Conservation (phyloP, 768 basidiomycete genomes). For the Boletus rufocinnamomeus region DNA sequence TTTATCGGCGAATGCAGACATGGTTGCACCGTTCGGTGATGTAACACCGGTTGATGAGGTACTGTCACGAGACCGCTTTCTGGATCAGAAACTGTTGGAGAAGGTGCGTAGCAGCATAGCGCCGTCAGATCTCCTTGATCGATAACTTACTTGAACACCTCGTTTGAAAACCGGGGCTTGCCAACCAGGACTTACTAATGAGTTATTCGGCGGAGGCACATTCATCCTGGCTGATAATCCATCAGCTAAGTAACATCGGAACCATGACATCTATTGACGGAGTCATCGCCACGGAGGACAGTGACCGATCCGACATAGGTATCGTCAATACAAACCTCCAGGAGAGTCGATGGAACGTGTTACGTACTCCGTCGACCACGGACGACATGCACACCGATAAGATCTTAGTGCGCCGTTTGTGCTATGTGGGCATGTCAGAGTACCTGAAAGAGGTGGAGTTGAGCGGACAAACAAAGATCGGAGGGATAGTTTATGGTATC, state of each 20-base stretch:
- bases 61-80: constrained; percentile 1
- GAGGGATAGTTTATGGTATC: neutral
- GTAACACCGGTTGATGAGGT: constrained; percentile 5
- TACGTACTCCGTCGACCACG: constrained; percentile 8
- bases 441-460: neutral
- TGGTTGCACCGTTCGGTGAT: neutral
- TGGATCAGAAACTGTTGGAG: constrained; percentile 3
- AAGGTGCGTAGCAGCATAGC: neutral
- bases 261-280: neutral
- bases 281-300: constrained; percentile 2
- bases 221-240: neutral
- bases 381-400: neutral
- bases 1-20: constrained; percentile 11
- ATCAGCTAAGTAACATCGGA: constrained; percentile 7
- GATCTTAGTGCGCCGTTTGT: neutral
- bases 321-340: neutral
- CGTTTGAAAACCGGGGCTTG: constrained; percentile 24
- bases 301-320: constrained; percentile 1
- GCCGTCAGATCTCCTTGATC: constrained; percentile 3
- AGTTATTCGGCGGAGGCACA: neutral
- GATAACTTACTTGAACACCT: constrained; percentile 19
- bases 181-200: constrained; percentile 5
- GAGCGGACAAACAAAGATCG: neutral
- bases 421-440: neutral
- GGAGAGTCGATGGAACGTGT: neutral